Evolutionary conservation across 495 filamentous ascomycete genomes (phyloP).

Genomic region (Xylaria palmicola): DNA sequence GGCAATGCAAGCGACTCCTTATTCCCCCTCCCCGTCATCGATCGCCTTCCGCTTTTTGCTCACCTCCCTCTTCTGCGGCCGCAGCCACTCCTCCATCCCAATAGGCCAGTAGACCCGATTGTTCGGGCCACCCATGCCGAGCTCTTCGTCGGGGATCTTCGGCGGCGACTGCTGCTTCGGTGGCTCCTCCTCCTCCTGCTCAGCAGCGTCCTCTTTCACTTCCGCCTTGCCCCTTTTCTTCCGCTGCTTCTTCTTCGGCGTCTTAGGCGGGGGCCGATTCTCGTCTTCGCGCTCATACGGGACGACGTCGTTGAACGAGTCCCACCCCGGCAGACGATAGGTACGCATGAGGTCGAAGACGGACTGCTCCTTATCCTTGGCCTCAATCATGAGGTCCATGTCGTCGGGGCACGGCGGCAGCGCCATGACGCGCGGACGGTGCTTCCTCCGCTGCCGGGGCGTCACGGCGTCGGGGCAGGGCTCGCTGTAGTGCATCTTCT

Average conservation of each 20-base stretch:
- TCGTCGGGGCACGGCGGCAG: constrained; percentile 77
- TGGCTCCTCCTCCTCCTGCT: constrained; percentile 32
- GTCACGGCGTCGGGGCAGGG: constrained; percentile 74
- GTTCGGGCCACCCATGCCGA: constrained; percentile 87
- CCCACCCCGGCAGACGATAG: constrained; percentile 76
- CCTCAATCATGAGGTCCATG: constrained; percentile 98
- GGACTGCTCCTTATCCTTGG: constrained; percentile 97
- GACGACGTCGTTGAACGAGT: constrained; percentile 73
- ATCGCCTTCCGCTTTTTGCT: constrained; percentile 53
- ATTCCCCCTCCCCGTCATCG: constrained; percentile 18
- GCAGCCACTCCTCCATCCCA: constrained; percentile 87
- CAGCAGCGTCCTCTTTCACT: constrained; percentile 47
- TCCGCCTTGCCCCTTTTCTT: constrained; percentile 39
- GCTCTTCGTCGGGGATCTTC: constrained; percentile 64
- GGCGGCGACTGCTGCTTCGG: constrained; percentile 25
- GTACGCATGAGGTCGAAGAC: constrained; percentile 91
- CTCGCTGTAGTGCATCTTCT: constrained; percentile 97
- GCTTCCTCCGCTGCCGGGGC: constrained; percentile 72
- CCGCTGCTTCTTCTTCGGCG: constrained; percentile 45
- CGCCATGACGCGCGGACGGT: constrained; percentile 71
- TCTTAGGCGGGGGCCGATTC: constrained; percentile 57
- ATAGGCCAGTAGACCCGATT: constrained; percentile 88
- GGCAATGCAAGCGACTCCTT: constrained; percentile 2
- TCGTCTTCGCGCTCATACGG: constrained; percentile 78
- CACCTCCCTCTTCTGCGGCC: constrained; percentile 69